Evolutionary conservation across 331 rosid species (phyloP).

Genomic region (Saraca asoca): DNA sequence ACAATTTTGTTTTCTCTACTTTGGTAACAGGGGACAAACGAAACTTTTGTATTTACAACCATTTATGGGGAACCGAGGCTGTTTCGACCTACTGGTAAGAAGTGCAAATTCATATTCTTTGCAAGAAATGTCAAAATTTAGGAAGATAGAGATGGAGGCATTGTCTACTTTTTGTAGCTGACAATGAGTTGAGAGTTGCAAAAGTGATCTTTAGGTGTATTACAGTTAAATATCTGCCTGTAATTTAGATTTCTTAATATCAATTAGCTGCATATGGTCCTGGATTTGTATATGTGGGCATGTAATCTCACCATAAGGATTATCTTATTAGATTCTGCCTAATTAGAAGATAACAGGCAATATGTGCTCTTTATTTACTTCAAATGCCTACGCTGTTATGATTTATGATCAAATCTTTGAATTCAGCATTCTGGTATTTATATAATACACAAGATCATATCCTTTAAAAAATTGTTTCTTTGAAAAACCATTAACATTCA

Average conservation of each 20-base stretch:
- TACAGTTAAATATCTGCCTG: conserved; percentile 6
- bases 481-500: neutral
- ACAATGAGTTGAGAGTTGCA: neutral
- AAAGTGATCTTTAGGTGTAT: neutral
- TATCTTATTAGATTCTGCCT: neutral
- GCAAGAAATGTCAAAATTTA: conserved; percentile 18
- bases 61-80: conserved; percentile 87
- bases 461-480: neutral
- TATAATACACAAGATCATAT: neutral
- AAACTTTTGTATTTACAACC: conserved; percentile 90
- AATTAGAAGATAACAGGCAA: neutral
- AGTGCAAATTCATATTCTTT: conserved; percentile 17
- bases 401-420: neutral
- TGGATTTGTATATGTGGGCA: conserved; percentile 5
- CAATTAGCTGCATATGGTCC: conserved; percentile 6
- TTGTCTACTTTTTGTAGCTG: neutral
- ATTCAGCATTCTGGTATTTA: neutral
- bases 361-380: conserved; percentile 8
- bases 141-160: conserved; percentile 2
- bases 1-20: conserved; percentile 20
- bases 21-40: conserved; percentile 74
- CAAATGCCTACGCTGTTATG: neutral
- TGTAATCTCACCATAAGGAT: neutral
- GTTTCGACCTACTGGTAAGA: conserved; percentile 91
- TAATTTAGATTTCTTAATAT: conserved; percentile 5